Base-by-base conservation (phyloP, 371 early-diverging fungal species). In the Catenaria anguillulae region DNA sequence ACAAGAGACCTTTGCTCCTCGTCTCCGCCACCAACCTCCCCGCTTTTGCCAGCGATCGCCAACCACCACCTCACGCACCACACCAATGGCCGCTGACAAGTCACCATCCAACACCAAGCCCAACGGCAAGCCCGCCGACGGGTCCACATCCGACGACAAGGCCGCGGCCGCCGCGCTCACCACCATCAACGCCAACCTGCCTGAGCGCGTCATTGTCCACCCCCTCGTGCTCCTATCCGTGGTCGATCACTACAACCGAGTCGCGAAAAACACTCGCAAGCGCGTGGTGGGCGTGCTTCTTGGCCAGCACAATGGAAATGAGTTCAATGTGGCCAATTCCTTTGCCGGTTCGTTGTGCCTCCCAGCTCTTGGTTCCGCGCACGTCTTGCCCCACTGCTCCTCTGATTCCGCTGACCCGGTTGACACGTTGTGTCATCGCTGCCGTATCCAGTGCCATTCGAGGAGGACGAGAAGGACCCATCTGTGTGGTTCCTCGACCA, bases 201-300 rank as follows among this genome's bases (percentile, higher is more conserved):
- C 65, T 26, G 65, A 60, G 29, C 71, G 72, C 56, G 95, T 98
- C 33, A 82, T 89, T 33, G 90, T 99, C 37, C 97, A 99, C 71
- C 99, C 99, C 61, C 80, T 99, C 34, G 99, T 99, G 33, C 84
- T 99, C 43, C 83, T 99, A 24, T 96, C 98, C 24, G 98, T 92
- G 24, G 94, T 95, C 34, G 99, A 99, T 78, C 99, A 99, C 75
- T 99, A 96, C 74, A 96, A 94, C 72, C 88, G 99, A 66, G 90
- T 92, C 26, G 96, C 96, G 45, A 83, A 84, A 66, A 89, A 88
- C 72, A 92, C 96, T 62, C 89, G 84, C 71, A 97, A 95, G 73
- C 85, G 99, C 56, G 99, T 98, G 24, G 91, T 97, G 13, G 99
- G 99, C 60, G 92, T 98, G n/a, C 82, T 99, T n/a, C 80, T 99